Evolutionary conservation across 768 basidiomycete genomes (phyloP).

Genomic region (Naganishia kalamii): DNA sequence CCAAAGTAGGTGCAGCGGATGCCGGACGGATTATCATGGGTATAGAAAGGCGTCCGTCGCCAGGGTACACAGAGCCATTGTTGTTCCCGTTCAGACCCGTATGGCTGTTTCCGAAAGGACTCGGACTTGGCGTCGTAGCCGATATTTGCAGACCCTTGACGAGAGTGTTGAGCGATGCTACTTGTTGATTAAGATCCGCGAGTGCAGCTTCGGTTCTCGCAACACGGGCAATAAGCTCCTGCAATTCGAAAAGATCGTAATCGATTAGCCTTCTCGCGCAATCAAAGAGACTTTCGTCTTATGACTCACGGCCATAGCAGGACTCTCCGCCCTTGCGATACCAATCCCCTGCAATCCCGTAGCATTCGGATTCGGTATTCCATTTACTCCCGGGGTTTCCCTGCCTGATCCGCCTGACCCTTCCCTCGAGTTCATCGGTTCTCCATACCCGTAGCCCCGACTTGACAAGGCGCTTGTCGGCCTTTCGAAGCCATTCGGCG

Average conservation of each 20-base stretch:
- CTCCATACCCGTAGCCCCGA: background rate
- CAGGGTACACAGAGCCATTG: background rate
- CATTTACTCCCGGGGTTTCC: background rate
- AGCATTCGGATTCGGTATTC: background rate
- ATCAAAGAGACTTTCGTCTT: background rate
- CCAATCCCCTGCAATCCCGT: constrained; percentile 3
- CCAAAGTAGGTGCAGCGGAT: background rate
- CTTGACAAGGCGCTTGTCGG: constrained; percentile 4
- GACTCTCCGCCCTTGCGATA: constrained; percentile 12
- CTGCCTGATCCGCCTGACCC: background rate
- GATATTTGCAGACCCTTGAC: constrained; percentile 21
- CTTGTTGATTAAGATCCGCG: constrained; percentile 18
- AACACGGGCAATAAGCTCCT: constrained; percentile 22
- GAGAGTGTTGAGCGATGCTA: constrained; percentile 18
- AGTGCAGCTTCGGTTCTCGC: constrained; percentile 19
- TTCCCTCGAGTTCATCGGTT: background rate
- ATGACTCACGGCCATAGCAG: constrained; percentile 7
- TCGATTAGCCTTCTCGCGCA: background rate
- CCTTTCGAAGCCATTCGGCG: background rate
- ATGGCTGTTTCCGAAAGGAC: background rate
- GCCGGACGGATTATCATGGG: background rate
- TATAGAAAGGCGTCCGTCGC: constrained; percentile 3
- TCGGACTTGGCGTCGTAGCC: background rate
- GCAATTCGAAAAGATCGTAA: background rate
- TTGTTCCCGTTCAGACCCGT: background rate